phyloP scores from a whole-genome alignment of 805 yeast genomes.

The Spathaspora girioi region DNA sequence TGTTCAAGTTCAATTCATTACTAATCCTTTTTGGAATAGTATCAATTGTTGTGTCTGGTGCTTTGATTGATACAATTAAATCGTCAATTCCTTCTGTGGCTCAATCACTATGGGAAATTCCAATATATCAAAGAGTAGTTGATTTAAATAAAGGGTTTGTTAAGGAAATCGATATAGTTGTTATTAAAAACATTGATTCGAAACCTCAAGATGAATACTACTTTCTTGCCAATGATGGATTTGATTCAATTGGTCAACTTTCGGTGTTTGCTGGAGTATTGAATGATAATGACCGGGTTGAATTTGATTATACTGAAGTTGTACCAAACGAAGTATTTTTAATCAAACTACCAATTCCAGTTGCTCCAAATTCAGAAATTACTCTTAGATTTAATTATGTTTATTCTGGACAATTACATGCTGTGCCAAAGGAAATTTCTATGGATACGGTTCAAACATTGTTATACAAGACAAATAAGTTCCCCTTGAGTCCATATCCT shows the following conservation, averaged over 20 bases:
- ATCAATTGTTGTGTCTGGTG: not conserved
- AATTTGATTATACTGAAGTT: conserved; percentile 16
- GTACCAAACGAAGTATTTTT: conserved; percentile 28
- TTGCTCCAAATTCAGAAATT: conserved; percentile 57
- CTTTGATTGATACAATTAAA: not conserved
- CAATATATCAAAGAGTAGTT: conserved; percentile 49
- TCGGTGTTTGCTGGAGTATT: conserved; percentile 30
- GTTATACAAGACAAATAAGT: conserved; percentile 49
- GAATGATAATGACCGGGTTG: conserved; percentile 8
- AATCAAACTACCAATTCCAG: conserved; percentile 56
- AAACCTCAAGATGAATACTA: conserved; percentile 54
- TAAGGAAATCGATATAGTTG: conserved; percentile 56
- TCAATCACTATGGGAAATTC: conserved; percentile 50
- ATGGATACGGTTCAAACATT: conserved; percentile 63
- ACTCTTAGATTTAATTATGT: conserved; percentile 49
- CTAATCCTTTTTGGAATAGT: not conserved
- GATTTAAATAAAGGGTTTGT: conserved; percentile 68
- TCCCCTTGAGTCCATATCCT: conserved; percentile 58
- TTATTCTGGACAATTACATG: conserved; percentile 44
- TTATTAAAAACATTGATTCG: conserved; percentile 53
- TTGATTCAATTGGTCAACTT: conserved; percentile 36
- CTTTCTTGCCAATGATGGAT: conserved; percentile 53
- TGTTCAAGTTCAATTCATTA: not conserved
- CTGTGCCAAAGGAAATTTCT: conserved; percentile 62
- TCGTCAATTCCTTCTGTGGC: not conserved